A percentile compares a stretch with the other conserved stretches of the same genome.
phyloP scores from a whole-genome alignment of 192 early-diverging fungal genomes.

The Podila epigama region DNA sequence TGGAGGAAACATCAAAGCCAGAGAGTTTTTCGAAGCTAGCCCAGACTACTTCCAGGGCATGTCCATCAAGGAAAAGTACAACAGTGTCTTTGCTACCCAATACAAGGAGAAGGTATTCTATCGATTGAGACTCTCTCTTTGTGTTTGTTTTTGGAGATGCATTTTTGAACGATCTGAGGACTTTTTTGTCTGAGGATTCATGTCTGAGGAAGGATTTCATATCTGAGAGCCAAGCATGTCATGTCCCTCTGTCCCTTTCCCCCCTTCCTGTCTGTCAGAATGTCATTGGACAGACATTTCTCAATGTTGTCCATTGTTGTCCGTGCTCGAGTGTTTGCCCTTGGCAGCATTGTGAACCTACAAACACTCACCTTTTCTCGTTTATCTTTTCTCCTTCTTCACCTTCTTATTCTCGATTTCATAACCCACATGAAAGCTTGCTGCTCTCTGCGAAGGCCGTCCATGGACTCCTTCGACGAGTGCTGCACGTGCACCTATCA shows the following conservation, averaged over 20 bases:
- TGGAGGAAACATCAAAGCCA: constrained; percentile 90
- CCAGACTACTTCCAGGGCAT: constrained; percentile 78
- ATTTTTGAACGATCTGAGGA: too few relatives aligned
- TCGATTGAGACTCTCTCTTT: too few relatives aligned
- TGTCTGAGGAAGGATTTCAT: too few relatives aligned
- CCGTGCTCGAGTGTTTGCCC: constrained; percentile 12
- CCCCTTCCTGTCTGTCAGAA: too few relatives aligned
- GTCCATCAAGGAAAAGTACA: constrained; percentile 88
- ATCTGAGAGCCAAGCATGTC: too few relatives aligned
- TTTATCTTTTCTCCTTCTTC: too few relatives aligned
- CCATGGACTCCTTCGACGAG: constrained; percentile 60
- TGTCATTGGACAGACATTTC: constrained; percentile 28
- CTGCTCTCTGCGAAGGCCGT: constrained; percentile 65
- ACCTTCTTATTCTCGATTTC: not conserved
- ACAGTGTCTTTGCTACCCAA: constrained; percentile 80
- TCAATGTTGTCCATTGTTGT: constrained; percentile 31
- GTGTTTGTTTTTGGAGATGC: too few relatives aligned
- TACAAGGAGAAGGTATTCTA: constrained; percentile 94
- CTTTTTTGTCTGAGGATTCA: too few relatives aligned
- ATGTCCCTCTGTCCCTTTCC: too few relatives aligned
- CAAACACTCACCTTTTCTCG: too few relatives aligned
- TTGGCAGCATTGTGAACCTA: too few relatives aligned
- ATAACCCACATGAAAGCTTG: constrained; percentile 39
- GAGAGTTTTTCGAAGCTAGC: constrained; percentile 85
- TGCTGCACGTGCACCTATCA: constrained; percentile 31